These are phyloP conservation scores for Neocucurbitaria cava DNA, from an alignment of 2,329 filamentous ascomycete genomes.

Conservation along the genomic window DNA sequence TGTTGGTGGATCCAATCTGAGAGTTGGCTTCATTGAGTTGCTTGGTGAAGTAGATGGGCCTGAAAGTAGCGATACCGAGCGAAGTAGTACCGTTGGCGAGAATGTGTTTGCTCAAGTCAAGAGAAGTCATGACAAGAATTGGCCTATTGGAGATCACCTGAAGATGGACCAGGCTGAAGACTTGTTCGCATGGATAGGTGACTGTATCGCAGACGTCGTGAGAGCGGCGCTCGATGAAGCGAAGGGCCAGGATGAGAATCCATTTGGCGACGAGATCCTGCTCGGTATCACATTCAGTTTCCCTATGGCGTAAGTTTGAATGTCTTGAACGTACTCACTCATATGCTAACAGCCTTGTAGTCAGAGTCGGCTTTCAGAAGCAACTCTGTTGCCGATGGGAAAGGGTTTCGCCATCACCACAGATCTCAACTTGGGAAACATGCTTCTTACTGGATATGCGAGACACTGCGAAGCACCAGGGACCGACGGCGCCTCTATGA, in stretches of 20 bases:
- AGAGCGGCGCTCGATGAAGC: conserved; percentile 58
- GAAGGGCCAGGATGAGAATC: conserved; percentile 29
- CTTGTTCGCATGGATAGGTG: conserved; percentile 82
- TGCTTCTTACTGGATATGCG: conserved; percentile 66
- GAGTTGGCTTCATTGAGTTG: conserved; percentile 72
- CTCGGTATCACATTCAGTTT: conserved; percentile 76
- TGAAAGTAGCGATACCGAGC: conserved; percentile 6
- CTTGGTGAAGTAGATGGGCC: conserved; percentile 52
- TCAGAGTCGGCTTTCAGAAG: conserved; percentile 68
- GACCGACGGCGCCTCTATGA: conserved; percentile 30
- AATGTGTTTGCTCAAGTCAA: conserved; percentile 53
- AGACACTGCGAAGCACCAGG: conserved; percentile 55
- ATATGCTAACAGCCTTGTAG: conserved; percentile 27
- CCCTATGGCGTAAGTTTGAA: conserved; percentile 61
- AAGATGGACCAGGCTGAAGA: conserved; percentile 77
- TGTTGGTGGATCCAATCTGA: conserved; percentile 72
- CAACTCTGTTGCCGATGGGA: conserved; percentile 72
- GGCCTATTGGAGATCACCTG: conserved; percentile 76
- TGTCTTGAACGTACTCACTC: not conserved
- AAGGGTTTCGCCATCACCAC: conserved; percentile 72
- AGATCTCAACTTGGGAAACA: conserved; percentile 66
- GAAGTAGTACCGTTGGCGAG: conserved; percentile 27
- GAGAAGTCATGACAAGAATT: conserved; percentile 71
- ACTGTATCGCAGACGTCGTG: conserved; percentile 77
- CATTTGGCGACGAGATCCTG: conserved; percentile 57